Conservation (phyloP, 2,329 filamentous ascomycete genomes). For the Sarocladiaceae sp. region DNA sequence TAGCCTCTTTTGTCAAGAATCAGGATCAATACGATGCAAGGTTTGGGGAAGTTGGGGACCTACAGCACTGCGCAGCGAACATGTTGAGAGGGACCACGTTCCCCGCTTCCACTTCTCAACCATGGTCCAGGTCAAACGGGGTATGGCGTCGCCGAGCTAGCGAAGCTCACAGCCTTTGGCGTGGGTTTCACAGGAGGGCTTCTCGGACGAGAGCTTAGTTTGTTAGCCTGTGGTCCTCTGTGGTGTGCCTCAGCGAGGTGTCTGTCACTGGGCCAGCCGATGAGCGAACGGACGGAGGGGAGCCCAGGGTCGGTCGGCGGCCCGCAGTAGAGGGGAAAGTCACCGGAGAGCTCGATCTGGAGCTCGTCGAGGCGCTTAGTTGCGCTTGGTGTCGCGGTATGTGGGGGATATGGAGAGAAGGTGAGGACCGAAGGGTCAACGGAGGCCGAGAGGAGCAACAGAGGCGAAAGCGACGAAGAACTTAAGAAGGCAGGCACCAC, state of each 20-base stretch:
- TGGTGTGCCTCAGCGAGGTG: no score
- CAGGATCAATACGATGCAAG: not conserved
- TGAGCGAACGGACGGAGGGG: no score
- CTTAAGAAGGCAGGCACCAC: constrained; percentile 8
- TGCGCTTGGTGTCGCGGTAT: not conserved
- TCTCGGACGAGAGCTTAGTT: no score
- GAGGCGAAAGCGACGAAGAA: constrained; percentile 16
- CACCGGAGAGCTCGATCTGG: no score
- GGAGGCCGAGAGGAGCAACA: not conserved
- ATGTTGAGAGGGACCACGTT: not conserved
- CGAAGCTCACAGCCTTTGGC: not conserved
- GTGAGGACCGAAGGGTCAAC: not conserved
- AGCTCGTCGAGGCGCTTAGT: not conserved
- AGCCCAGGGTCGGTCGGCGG: no score
- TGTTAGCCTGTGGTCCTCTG: no score
- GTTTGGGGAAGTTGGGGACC: constrained; percentile 4
- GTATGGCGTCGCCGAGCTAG: not conserved
- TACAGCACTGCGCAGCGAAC: not conserved
- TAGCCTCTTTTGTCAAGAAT: not conserved
- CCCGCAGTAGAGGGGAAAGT: no score
- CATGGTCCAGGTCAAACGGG: not conserved
- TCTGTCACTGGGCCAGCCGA: no score
- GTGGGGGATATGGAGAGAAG: not conserved
- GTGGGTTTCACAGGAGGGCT: no score
- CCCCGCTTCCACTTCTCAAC: constrained; percentile 1